Conservation (phyloP, 441 rosid genomes). For the Eruca vesicaria region DNA sequence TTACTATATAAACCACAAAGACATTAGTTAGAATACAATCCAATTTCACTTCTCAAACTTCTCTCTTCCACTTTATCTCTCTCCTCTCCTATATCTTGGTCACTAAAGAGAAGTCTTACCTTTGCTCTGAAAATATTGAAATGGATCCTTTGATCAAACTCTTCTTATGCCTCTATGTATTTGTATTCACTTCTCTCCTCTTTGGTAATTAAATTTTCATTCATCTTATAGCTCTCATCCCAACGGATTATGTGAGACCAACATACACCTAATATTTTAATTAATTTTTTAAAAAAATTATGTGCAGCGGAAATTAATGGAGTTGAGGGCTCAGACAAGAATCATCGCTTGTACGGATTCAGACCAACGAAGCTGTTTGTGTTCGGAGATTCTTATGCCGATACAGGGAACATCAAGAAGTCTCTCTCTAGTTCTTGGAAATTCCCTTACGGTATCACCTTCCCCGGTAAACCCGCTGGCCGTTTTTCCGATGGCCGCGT, state of each 20-base stretch:
- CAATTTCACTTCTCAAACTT: not conserved
- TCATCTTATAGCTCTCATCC: not conserved
- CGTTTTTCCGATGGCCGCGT: slow-evolving; percentile 84
- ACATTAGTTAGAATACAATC: slow-evolving; percentile 3
- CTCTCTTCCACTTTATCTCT: not conserved
- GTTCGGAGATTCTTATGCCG: slow-evolving; percentile 81
- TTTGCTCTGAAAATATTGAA: slow-evolving; percentile 24
- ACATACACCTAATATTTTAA: not conserved
- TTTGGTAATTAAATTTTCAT: slow-evolving; percentile 14
- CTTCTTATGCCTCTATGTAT: slow-evolving; percentile 19
- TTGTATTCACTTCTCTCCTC: not conserved
- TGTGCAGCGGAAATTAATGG: slow-evolving; percentile 21
- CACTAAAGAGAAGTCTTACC: not conserved
- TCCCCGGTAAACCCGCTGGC: slow-evolving; percentile 75
- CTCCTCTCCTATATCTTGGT: slow-evolving; percentile 4
- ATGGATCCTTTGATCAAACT: slow-evolving; percentile 28
- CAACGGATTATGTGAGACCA: not conserved
- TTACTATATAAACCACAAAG: slow-evolving; percentile 19
- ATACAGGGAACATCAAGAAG: slow-evolving; percentile 60
- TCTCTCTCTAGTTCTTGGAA: slow-evolving; percentile 48
- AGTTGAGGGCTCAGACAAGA: slow-evolving; percentile 18
- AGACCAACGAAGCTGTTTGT: slow-evolving; percentile 54
- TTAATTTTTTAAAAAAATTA: not conserved
- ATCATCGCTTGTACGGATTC: slow-evolving; percentile 27
- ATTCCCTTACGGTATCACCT: slow-evolving; percentile 65